Evolutionary conservation across 495 filamentous ascomycete genomes (phyloP).

Genomic region (Annulohypoxylon stygium): DNA sequence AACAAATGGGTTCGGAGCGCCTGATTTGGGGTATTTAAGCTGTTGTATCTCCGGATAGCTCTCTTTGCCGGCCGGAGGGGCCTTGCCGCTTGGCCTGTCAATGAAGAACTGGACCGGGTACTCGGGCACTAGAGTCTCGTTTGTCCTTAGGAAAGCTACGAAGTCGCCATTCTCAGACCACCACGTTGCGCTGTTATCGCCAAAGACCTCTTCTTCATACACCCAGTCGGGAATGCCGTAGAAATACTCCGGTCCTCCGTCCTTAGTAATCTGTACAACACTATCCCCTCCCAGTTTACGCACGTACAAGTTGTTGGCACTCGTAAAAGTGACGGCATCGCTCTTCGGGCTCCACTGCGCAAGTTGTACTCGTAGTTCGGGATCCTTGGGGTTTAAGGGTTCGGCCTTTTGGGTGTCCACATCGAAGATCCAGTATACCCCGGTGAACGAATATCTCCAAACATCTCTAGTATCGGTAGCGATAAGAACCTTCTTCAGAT

Average conservation of each 20-base stretch:
- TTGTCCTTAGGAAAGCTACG: conserved; percentile 90
- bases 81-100: conserved; percentile 82
- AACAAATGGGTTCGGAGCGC: conserved; percentile 91
- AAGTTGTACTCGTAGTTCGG: conserved; percentile 79
- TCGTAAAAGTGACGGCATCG: conserved; percentile 85
- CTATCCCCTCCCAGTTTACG: conserved; percentile 70
- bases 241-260: conserved; percentile 88
- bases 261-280: conserved; percentile 81
- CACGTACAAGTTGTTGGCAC: conserved; percentile 88
- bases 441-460: conserved; percentile 91
- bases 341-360: conserved; percentile 91
- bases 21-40: conserved; percentile 98
- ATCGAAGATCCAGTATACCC: conserved; percentile 93
- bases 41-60: conserved; percentile 89
- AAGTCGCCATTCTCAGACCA: conserved; percentile 91
- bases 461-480: conserved; percentile 76
- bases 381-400: conserved; percentile 78
- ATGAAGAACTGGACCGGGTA: conserved; percentile 96
- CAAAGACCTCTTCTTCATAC: conserved; percentile 96
- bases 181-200: conserved; percentile 87
- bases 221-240: conserved; percentile 99
- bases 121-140: conserved; percentile 91
- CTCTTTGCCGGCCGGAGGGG: conserved; percentile 79
- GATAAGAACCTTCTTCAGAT: conserved; percentile 87
- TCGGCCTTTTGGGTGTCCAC: conserved; percentile 83